A percentile compares a stretch with the other conserved stretches of the same genome.
Evolutionary conservation across 169 alveolate genomes (phyloP).

Genomic region (Cryptosporidium ubiquitum): DNA sequence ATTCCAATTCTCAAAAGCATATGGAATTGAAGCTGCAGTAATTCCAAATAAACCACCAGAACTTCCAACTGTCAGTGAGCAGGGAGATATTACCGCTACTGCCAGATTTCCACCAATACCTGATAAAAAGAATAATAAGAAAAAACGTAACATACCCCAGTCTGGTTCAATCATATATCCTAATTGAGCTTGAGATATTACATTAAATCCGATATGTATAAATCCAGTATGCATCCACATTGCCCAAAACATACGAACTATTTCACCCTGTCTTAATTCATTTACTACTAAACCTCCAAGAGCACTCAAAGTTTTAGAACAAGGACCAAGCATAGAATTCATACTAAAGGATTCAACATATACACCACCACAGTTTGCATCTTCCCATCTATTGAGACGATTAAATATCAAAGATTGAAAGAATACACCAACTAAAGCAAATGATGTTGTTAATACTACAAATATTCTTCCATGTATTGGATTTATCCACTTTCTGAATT

Average conservation of each 20-base stretch:
- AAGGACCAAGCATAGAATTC: slow-evolving; percentile 70
- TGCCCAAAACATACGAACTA: slow-evolving; percentile 86
- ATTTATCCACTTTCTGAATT: slow-evolving; percentile 62
- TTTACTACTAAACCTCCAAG: slow-evolving; percentile 75
- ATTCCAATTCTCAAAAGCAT: slow-evolving; percentile 74
- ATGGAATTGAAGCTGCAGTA: slow-evolving; percentile 88
- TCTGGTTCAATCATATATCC: slow-evolving; percentile 91
- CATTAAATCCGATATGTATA: slow-evolving; percentile 84
- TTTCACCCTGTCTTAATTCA: slow-evolving; percentile 80
- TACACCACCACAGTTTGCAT: slow-evolving; percentile 61
- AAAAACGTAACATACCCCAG: slow-evolving; percentile 89
- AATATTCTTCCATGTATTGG: slow-evolving; percentile 72
- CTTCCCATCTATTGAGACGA: slow-evolving; percentile 59
- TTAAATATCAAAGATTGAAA: slow-evolving; percentile 57
- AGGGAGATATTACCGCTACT: slow-evolving; percentile 88
- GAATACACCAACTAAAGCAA: slow-evolving; percentile 67
- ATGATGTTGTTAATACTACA: slow-evolving; percentile 63
- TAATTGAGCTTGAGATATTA: slow-evolving; percentile 84
- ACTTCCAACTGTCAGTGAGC: slow-evolving; percentile 88
- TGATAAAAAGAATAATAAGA: slow-evolving; percentile 80
- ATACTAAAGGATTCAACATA: slow-evolving; percentile 51
- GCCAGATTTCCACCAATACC: slow-evolving; percentile 86
- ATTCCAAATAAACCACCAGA: slow-evolving; percentile 91
- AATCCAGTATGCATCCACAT: slow-evolving; percentile 88
- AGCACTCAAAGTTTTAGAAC: slow-evolving; percentile 51